Evolutionary conservation across 441 rosid species (phyloP).

Genomic region (Monsonia emarginata): DNA sequence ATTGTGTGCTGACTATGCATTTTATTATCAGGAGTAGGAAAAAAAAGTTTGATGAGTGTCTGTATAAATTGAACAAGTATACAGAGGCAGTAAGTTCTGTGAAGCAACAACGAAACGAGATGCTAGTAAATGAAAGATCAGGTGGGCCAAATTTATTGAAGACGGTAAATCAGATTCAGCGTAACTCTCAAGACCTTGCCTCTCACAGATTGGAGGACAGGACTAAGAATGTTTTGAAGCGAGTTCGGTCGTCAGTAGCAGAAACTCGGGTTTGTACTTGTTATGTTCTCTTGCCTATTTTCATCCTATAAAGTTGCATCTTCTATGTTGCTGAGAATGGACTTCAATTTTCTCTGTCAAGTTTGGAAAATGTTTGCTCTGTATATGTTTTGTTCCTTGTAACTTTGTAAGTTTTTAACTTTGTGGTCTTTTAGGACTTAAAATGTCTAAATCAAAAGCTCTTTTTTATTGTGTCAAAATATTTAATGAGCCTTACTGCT

Average conservation of each 20-base stretch:
- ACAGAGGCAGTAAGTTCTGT: conserved; percentile 28
- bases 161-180: conserved; percentile 33
- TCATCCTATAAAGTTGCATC: background rate
- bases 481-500: background rate
- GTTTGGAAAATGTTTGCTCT: background rate
- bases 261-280: conserved; percentile 44
- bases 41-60: conserved; percentile 31
- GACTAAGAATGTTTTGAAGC: conserved; percentile 41
- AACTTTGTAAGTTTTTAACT: background rate
- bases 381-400: background rate
- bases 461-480: background rate
- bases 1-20: conserved; percentile 16
- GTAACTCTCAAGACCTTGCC: conserved; percentile 34
- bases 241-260: conserved; percentile 43
- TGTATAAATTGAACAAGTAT: conserved; percentile 30
- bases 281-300: conserved; percentile 2
- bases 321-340: background rate
- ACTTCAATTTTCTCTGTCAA: background rate
- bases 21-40: conserved; percentile 35
- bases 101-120: conserved; percentile 40
- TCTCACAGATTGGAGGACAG: conserved; percentile 44
- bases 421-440: background rate
- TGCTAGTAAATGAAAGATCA: conserved; percentile 31
- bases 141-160: conserved; percentile 31
- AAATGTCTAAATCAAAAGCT: background rate